Conservation (phyloP, 495 filamentous ascomycete species). For the Sordaria brevicollis region DNA sequence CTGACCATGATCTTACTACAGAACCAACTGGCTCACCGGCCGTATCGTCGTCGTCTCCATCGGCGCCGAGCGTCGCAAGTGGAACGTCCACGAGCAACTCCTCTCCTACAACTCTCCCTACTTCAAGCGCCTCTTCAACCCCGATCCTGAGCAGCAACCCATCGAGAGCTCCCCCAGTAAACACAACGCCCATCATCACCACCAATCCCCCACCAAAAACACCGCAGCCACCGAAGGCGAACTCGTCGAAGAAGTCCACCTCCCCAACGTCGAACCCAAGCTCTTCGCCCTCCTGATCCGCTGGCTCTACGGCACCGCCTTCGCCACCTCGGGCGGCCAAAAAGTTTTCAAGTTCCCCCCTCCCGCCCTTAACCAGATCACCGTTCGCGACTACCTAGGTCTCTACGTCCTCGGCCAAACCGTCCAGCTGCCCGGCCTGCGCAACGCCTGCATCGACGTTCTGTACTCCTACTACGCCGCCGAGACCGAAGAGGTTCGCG, state of each 20-base stretch:
- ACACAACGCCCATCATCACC: neutral
- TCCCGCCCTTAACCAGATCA: slow-evolving; percentile 5
- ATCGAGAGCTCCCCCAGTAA: neutral
- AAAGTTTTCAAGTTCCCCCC: slow-evolving; percentile 7
- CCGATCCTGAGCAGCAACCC: neutral
- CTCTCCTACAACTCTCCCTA: slow-evolving; percentile 12
- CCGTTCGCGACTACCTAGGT: slow-evolving; percentile 18
- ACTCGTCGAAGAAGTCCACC: slow-evolving; percentile 1
- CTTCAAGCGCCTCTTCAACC: slow-evolving; percentile 10
- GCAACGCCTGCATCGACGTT: slow-evolving; percentile 11
- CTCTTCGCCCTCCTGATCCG: slow-evolving; percentile 15
- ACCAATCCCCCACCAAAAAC: no score
- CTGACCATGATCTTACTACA: neutral
- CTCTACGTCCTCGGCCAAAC: slow-evolving; percentile 18
- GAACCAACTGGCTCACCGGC: slow-evolving; percentile 11
- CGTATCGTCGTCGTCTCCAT: slow-evolving; percentile 12
- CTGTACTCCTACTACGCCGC: slow-evolving; percentile 10
- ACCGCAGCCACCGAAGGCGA: neutral
- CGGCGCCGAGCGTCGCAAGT: slow-evolving; percentile 7
- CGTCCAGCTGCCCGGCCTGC: slow-evolving; percentile 11
- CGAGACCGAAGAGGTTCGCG: neutral
- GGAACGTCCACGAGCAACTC: slow-evolving; percentile 18
- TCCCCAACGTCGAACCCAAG: slow-evolving; percentile 10
- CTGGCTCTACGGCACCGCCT: slow-evolving; percentile 21
- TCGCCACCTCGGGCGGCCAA: slow-evolving; percentile 1